A percentile compares a stretch with the other conserved stretches of the same genome.
Evolutionary conservation across 495 filamentous ascomycete genomes (phyloP).

Genomic region (Aspergillus ellipticus): DNA sequence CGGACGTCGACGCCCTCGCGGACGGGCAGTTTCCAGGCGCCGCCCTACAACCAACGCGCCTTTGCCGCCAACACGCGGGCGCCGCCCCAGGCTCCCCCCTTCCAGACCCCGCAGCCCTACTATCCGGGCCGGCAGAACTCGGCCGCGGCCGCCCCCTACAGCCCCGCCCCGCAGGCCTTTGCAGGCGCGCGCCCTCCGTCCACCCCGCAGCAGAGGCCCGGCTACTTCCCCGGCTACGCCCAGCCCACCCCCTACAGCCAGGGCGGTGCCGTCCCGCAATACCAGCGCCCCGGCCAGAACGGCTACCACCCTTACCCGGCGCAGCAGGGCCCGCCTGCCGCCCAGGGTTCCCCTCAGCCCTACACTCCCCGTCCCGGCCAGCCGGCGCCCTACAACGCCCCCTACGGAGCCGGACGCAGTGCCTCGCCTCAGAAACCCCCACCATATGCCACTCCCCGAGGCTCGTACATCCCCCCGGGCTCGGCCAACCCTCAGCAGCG

Average conservation of each 20-base stretch:
- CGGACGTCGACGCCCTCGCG: conserved; percentile 35
- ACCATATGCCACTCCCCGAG: conserved; percentile 24
- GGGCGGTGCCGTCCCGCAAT: conserved; percentile 29
- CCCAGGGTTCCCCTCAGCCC: conserved; percentile 35
- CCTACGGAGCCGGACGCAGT: conserved; percentile 31
- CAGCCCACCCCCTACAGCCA: conserved; percentile 36
- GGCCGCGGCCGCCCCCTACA: conserved; percentile 26
- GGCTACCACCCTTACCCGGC: conserved; percentile 35
- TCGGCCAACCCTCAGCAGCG: conserved; percentile 25
- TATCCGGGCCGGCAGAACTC: conserved; percentile 40
- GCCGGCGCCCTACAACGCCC: conserved; percentile 35
- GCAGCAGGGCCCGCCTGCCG: conserved; percentile 25
- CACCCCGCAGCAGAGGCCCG: conserved; percentile 42
- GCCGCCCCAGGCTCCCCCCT: conserved; percentile 26
- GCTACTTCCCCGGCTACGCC: conserved; percentile 32
- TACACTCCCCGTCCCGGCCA: conserved; percentile 42
- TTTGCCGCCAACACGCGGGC: conserved; percentile 30
- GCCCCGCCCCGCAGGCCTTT: conserved; percentile 32
- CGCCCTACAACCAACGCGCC: conserved; percentile 33
- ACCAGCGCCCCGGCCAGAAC: conserved; percentile 39
- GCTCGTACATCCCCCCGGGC: conserved; percentile 22
- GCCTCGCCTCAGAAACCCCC: conserved; percentile 33
- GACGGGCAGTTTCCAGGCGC: conserved; percentile 28
- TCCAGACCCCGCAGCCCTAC: conserved; percentile 39
- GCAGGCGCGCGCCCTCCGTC: conserved; percentile 36